These are phyloP conservation scores for Circinella minor DNA, from an alignment of 371 early-diverging fungal species.

Conservation along the genomic window DNA sequence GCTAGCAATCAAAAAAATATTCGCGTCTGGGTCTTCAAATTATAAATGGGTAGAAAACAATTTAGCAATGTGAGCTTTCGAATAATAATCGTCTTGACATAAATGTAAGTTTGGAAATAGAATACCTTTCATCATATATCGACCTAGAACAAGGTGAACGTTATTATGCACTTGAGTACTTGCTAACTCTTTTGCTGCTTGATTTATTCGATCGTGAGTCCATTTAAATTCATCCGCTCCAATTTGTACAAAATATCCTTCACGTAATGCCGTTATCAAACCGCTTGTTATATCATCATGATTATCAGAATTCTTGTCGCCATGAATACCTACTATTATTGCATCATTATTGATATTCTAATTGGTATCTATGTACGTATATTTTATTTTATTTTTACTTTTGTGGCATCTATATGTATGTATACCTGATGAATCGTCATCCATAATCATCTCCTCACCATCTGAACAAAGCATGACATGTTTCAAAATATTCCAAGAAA, in stretches of 20 bases:
- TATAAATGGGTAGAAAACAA: neutral
- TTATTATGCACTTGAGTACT: conserved; percentile 30
- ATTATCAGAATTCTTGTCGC: neutral
- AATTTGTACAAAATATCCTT: conserved; percentile 46
- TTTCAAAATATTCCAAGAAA: conserved; percentile 48
- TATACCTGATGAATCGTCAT: too few species aligned
- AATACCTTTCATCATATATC: conserved; percentile 30
- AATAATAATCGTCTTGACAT: neutral
- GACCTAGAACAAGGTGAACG: conserved; percentile 41
- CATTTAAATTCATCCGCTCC: conserved; percentile 49
- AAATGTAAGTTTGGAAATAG: neutral
- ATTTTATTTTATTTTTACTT: too few species aligned
- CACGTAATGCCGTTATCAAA: conserved; percentile 43
- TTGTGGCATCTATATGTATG: too few species aligned
- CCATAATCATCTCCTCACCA: neutral
- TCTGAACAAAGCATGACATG: conserved; percentile 32
- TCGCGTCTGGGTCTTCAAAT: conserved; percentile 20
- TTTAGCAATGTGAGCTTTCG: neutral
- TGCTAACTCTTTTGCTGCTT: conserved; percentile 49
- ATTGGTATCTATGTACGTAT: too few species aligned
- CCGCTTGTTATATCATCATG: conserved; percentile 24
- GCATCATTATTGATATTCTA: too few species aligned
- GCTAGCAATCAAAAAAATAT: conserved; percentile 39
- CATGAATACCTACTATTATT: neutral
- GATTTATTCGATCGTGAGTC: conserved; percentile 50